phyloP scores from a whole-genome alignment of 352 stramenopile genomes.

The Pythium coloratum region DNA sequence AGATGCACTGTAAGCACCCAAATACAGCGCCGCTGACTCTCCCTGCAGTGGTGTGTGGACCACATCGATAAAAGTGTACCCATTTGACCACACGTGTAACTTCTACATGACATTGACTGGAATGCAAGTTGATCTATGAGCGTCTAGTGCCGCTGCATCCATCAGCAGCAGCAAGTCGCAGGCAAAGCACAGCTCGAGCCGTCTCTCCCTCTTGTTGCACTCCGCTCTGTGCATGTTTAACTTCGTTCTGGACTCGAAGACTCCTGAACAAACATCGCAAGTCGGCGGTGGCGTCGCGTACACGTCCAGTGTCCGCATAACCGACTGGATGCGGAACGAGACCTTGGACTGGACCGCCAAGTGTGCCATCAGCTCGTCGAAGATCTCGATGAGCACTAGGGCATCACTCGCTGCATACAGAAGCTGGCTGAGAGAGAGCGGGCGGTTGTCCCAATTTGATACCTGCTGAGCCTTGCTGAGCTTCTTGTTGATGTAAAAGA shows the following conservation, averaged over 20 bases:
- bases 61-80: not conserved
- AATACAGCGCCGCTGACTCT: not conserved
- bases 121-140: slow-evolving; percentile 42
- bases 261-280: slow-evolving; percentile 51
- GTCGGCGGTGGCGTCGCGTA: slow-evolving; percentile 39
- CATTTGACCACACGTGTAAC: not conserved
- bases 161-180: slow-evolving; percentile 52
- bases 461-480: slow-evolving; percentile 76
- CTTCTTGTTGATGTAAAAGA: slow-evolving; percentile 63
- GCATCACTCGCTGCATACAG: slow-evolving; percentile 77
- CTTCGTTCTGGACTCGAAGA: slow-evolving; percentile 29
- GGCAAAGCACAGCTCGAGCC: slow-evolving; percentile 39
- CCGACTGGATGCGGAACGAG: slow-evolving; percentile 44
- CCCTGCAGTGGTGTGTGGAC: not conserved
- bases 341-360: slow-evolving; percentile 28
- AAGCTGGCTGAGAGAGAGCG: slow-evolving; percentile 51
- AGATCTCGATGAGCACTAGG: slow-evolving; percentile 71
- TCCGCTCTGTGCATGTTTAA: slow-evolving; percentile 50
- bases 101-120: not conserved
- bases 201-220: slow-evolving; percentile 37
- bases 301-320: slow-evolving; percentile 59
- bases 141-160: slow-evolving; percentile 40
- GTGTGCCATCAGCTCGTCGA: slow-evolving; percentile 51
- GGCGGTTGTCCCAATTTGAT: slow-evolving; percentile 75
- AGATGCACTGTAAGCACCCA: not conserved